Evolutionary conservation across 192 early-diverging fungal species (phyloP).

Genomic region (Entrophospora sp.): DNA sequence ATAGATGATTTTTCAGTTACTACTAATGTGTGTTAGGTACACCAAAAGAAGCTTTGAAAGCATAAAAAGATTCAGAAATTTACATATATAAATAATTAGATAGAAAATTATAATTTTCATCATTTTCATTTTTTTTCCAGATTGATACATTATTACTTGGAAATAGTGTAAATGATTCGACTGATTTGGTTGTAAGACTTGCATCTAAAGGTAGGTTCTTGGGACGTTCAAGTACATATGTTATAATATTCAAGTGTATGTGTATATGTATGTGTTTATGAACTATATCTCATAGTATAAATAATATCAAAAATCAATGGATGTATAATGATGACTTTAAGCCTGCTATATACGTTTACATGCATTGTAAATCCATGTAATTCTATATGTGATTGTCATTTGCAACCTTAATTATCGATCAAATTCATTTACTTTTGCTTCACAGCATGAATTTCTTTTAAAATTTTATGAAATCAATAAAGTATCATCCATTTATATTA

Average conservation of each 20-base stretch:
- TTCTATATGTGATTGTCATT: constrained; percentile 82
- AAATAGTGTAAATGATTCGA: constrained; percentile 84
- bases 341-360: constrained; percentile 57
- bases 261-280: no score
- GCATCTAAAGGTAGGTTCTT: constrained; percentile 70
- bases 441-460: constrained; percentile 58
- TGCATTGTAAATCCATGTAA: constrained; percentile 92
- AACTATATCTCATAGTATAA: constrained; percentile 51
- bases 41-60: constrained; percentile 61
- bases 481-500: constrained; percentile 74
- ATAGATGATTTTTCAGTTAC: constrained; percentile 89
- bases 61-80: constrained; percentile 62
- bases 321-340: constrained; percentile 42
- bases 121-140: no score
- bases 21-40: constrained; percentile 82
- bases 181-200: constrained; percentile 77
- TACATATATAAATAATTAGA: not conserved
- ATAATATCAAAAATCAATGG: constrained; percentile 78
- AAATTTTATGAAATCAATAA: constrained; percentile 50
- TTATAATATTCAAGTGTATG: no score
- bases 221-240: constrained; percentile 52
- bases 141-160: constrained; percentile 65
- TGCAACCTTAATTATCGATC: constrained; percentile 87
- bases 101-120: not conserved
- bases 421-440: constrained; percentile 75